phyloP scores from a whole-genome alignment of 257 asterid genomes.

The Capsicum baccatum region DNA sequence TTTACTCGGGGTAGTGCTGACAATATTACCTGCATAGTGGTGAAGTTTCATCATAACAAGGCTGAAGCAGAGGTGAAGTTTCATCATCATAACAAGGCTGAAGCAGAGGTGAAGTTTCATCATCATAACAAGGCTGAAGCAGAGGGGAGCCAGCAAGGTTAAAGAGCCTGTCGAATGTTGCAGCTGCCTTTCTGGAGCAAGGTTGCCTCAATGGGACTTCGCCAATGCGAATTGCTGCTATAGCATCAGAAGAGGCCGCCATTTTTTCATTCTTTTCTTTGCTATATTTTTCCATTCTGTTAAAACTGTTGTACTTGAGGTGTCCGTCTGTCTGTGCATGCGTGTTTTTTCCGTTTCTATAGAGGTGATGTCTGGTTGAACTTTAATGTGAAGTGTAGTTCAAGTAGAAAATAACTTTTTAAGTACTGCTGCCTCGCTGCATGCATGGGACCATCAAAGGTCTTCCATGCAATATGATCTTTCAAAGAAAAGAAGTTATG shows the following conservation, averaged over 20 bases:
- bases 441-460: constrained; percentile 10
- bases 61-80: constrained; percentile 56
- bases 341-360: constrained; percentile 28
- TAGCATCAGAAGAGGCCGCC: constrained; percentile 23
- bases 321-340: neutral
- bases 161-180: constrained; percentile 36
- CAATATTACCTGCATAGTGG: constrained; percentile 96
- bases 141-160: constrained; percentile 44
- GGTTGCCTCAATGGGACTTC: constrained; percentile 12
- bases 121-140: constrained; percentile 51
- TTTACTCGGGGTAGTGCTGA: constrained; percentile 96
- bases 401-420: neutral
- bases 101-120: constrained; percentile 62
- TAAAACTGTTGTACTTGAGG: constrained; percentile 27
- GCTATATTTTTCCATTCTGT: constrained; percentile 7
- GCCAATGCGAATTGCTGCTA: constrained; percentile 28
- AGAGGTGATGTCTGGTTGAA: constrained; percentile 29
- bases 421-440: neutral
- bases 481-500: constrained; percentile 10
- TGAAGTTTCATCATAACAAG: constrained; percentile 70
- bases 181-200: constrained; percentile 32
- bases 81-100: constrained; percentile 50
- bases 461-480: neutral
- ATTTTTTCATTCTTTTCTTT: constrained; percentile 50
- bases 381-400: constrained; percentile 21